These are phyloP conservation scores for Penicillium sp. DNA, from an alignment of 2,329 filamentous ascomycete species.

Conservation along the genomic window DNA sequence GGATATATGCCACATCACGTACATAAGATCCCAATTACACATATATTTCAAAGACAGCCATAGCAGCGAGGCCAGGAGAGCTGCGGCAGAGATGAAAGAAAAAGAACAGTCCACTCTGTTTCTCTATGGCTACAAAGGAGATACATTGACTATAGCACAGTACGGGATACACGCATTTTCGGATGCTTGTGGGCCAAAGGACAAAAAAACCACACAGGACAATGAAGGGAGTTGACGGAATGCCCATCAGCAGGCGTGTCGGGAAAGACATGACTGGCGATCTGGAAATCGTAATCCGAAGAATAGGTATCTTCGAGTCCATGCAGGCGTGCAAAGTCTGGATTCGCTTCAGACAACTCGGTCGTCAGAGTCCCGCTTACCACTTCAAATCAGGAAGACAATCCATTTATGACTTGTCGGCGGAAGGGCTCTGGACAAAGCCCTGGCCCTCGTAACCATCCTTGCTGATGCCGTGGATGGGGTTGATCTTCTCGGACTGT, in stretches of 20 bases:
- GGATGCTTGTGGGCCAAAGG: slow-evolving; percentile 26
- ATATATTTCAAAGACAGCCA: too few species aligned
- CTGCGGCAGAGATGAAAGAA: not conserved
- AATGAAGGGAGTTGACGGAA: slow-evolving; percentile 8
- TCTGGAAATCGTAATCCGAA: not conserved
- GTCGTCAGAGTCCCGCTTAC: slow-evolving; percentile 21
- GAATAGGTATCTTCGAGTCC: not conserved
- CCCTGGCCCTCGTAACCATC: slow-evolving; percentile 73
- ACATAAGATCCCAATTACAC: too few species aligned
- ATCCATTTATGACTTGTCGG: slow-evolving; percentile 33
- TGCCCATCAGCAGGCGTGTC: slow-evolving; percentile 9
- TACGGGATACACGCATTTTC: slow-evolving; percentile 39
- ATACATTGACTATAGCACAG: slow-evolving; percentile 42
- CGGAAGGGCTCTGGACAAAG: slow-evolving; percentile 60
- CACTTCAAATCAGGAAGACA: slow-evolving; percentile 13
- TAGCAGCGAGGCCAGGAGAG: not conserved
- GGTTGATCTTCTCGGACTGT: slow-evolving; percentile 78
- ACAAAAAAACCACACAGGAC: slow-evolving; percentile 22
- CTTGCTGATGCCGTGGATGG: slow-evolving; percentile 75
- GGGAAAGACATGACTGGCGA: slow-evolving; percentile 14
- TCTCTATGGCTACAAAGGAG: slow-evolving; percentile 38
- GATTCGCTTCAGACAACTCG: slow-evolving; percentile 6
- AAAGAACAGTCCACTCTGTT: slow-evolving; percentile 17
- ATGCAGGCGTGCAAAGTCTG: slow-evolving; percentile 2
- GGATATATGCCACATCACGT: too few species aligned